These are phyloP conservation scores for Echites panduratus DNA, from an alignment of 257 asterid species.

Conservation along the genomic window DNA sequence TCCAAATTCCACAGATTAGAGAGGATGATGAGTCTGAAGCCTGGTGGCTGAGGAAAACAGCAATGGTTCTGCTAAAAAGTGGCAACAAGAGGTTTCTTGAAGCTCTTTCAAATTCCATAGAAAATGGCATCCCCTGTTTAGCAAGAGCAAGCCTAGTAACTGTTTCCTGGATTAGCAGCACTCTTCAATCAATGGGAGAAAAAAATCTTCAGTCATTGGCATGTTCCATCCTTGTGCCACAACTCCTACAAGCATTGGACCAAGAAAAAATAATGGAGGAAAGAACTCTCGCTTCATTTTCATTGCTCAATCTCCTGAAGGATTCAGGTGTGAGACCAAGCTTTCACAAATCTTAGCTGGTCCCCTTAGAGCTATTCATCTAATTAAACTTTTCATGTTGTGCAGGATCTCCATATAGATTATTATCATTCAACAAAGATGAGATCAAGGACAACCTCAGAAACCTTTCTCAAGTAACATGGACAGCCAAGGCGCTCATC, in stretches of 20 bases:
- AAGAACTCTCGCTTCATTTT: constrained; percentile 56
- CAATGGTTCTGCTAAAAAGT: constrained; percentile 37
- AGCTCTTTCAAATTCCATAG: constrained; percentile 56
- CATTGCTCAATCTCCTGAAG: constrained; percentile 47
- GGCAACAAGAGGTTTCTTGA: constrained; percentile 41
- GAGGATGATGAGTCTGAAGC: constrained; percentile 41
- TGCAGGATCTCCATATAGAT: constrained; percentile 40
- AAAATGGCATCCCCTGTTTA: constrained; percentile 59
- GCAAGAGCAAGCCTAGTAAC: constrained; percentile 73
- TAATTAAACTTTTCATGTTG: neutral
- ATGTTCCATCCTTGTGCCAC: constrained; percentile 51
- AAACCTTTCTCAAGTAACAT: constrained; percentile 49
- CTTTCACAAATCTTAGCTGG: too few species aligned
- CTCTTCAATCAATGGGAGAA: constrained; percentile 35
- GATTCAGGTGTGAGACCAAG: constrained; percentile 42
- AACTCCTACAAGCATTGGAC: constrained; percentile 32
- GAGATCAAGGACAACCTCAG: constrained; percentile 31
- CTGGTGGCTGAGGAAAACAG: constrained; percentile 62
- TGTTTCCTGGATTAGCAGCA: constrained; percentile 61
- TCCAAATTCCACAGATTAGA: constrained; percentile 33
- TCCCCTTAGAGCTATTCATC: neutral
- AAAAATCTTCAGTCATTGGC: constrained; percentile 32
- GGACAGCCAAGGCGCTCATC: constrained; percentile 69
- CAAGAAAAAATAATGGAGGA: constrained; percentile 47
- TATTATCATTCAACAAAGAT: constrained; percentile 24